These are phyloP conservation scores for Haplosporangium sp. DNA, from an alignment of 371 early-diverging fungal species.

Conservation along the genomic window DNA sequence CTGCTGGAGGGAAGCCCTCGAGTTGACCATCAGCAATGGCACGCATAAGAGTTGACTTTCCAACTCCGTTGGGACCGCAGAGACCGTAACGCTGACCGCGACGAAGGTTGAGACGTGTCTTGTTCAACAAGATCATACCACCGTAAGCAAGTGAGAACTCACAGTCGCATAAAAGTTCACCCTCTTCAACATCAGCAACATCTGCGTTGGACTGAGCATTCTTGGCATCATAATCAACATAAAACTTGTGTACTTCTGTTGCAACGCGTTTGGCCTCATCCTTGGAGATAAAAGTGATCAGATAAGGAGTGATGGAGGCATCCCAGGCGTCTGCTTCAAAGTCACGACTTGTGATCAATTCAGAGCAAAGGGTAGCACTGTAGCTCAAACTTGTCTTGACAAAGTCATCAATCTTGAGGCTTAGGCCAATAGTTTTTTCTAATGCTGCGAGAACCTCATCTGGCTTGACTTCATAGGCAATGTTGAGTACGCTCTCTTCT, in stretches of 20 bases:
- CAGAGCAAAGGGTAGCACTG: slow-evolving; percentile 63
- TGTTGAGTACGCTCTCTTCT: slow-evolving; percentile 44
- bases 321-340: slow-evolving; percentile 66
- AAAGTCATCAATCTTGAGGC: slow-evolving; percentile 59
- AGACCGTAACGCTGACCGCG: slow-evolving; percentile 89
- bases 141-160: slow-evolving; percentile 89
- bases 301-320: slow-evolving; percentile 65
- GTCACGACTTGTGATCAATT: slow-evolving; percentile 65
- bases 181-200: slow-evolving; percentile 76
- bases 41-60: slow-evolving; percentile 92
- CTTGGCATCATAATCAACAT: slow-evolving; percentile 61
- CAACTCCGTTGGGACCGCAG: slow-evolving; percentile 91
- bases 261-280: slow-evolving; percentile 55
- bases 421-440: slow-evolving; percentile 30
- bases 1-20: slow-evolving; percentile 84
- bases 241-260: slow-evolving; percentile 55
- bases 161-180: slow-evolving; percentile 84
- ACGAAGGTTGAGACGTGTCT: slow-evolving; percentile 80
- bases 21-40: slow-evolving; percentile 84
- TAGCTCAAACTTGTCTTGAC: slow-evolving; percentile 59
- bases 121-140: slow-evolving; percentile 85
- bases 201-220: slow-evolving; percentile 62
- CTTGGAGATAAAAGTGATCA: slow-evolving; percentile 65
- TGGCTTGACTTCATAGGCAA: slow-evolving; percentile 45
- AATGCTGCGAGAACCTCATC: slow-evolving; percentile 38